These are phyloP conservation scores for Lipomyces mesembrius DNA, from an alignment of 805 yeast genomes.

Conservation along the genomic window DNA sequence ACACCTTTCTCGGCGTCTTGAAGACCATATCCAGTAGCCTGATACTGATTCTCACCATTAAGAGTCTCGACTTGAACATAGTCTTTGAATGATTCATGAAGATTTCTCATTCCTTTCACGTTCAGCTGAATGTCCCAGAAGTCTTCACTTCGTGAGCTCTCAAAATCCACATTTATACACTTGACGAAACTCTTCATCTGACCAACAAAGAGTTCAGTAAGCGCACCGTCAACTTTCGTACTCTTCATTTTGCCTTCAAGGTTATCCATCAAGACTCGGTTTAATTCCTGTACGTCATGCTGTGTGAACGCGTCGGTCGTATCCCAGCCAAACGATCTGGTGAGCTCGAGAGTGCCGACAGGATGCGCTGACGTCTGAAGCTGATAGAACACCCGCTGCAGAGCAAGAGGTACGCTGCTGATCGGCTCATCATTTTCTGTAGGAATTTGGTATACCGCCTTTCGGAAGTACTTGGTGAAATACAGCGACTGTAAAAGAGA, in stretches of 20 bases:
- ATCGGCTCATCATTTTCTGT: conserved; percentile 61
- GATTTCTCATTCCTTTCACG: conserved; percentile 77
- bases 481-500: conserved; percentile 89
- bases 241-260: conserved; percentile 91
- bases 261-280: conserved; percentile 92
- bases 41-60: conserved; percentile 94
- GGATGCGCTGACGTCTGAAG: conserved; percentile 75
- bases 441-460: conserved; percentile 87
- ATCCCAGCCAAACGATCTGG: conserved; percentile 97
- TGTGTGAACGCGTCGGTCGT: conserved; percentile 93
- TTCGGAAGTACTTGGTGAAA: conserved; percentile 80
- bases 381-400: conserved; percentile 85
- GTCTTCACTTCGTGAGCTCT: conserved; percentile 88
- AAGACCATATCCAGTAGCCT: conserved; percentile 84
- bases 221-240: conserved; percentile 72
- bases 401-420: conserved; percentile 75
- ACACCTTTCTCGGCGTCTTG: conserved; percentile 98
- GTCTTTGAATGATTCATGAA: conserved; percentile 77
- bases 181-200: conserved; percentile 94
- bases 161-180: conserved; percentile 91
- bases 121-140: conserved; percentile 98
- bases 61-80: conserved; percentile 87
- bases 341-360: conserved; percentile 82
- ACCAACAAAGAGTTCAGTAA: conserved; percentile 89
- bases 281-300: conserved; percentile 96